Evolutionary conservation across 2,329 filamentous ascomycete genomes (phyloP).

Genomic region (Exserohilum rostratum): DNA sequence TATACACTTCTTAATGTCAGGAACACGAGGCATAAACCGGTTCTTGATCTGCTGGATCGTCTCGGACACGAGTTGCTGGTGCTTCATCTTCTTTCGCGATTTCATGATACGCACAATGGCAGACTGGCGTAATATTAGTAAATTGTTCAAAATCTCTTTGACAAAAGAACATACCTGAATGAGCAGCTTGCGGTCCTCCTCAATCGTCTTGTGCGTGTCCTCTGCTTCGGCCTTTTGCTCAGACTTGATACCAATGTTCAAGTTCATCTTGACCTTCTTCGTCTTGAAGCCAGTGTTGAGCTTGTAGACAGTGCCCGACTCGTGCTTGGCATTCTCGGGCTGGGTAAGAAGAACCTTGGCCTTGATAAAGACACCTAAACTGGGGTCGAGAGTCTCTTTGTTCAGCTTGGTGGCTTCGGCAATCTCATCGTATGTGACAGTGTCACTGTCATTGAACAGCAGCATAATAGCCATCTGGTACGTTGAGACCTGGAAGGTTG

Average conservation of each 20-base stretch:
- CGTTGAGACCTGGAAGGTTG: constrained; percentile 95
- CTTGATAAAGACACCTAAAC: constrained; percentile 85
- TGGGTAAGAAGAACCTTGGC: constrained; percentile 82
- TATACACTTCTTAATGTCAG: constrained; percentile 99
- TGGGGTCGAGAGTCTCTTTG: constrained; percentile 83
- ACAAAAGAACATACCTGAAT: constrained; percentile 79
- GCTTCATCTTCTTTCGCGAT: constrained; percentile 98
- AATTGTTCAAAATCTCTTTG: neutral
- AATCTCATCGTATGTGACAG: constrained; percentile 86
- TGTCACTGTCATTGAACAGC: constrained; percentile 91
- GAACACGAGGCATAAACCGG: constrained; percentile 89
- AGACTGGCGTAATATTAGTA: constrained; percentile 66
- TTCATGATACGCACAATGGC: constrained; percentile 99
- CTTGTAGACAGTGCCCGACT: constrained; percentile 76
- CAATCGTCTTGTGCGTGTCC: constrained; percentile 98
- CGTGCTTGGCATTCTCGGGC: constrained; percentile 75
- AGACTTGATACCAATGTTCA: constrained; percentile 92
- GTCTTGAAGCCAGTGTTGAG: constrained; percentile 96
- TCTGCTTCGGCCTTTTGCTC: constrained; percentile 96
- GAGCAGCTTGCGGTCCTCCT: constrained; percentile 94
- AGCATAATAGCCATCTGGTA: constrained; percentile 97
- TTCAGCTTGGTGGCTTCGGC: constrained; percentile 78
- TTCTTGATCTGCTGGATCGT: constrained; percentile 94
- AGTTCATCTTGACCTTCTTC: constrained; percentile 97
- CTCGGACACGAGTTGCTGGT: constrained; percentile 90